A percentile compares a stretch with the other conserved stretches of the same genome.
Conservation (phyloP, 306 rosid species). For the Malus domestica region DNA sequence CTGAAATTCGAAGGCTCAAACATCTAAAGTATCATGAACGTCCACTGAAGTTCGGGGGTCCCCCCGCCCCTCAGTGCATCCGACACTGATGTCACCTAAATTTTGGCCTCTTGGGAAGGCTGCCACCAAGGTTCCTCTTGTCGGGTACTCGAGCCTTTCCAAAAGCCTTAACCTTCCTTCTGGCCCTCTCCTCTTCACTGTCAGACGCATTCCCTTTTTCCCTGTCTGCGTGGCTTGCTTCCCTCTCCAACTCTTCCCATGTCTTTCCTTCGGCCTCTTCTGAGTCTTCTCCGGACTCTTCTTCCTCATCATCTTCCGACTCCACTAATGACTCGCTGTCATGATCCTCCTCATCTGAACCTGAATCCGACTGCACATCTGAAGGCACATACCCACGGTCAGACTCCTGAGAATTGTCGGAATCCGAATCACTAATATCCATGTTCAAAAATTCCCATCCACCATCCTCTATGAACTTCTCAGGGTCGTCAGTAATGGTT, state of each 20-base stretch:
- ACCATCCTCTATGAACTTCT: constrained; percentile 34
- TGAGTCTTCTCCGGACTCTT: constrained; percentile 20
- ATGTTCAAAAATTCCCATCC: constrained; percentile 35
- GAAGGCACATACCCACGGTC: constrained; percentile 37
- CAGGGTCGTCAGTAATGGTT: constrained; percentile 30
- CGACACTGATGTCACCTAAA: constrained; percentile 12
- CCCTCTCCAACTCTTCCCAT: constrained; percentile 38
- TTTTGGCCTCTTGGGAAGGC: constrained; percentile 27
- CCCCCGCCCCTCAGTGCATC: too few species aligned
- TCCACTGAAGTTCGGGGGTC: too few species aligned
- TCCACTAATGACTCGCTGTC: constrained; percentile 33
- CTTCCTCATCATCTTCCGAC: constrained; percentile 28
- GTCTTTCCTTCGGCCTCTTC: constrained; percentile 35
- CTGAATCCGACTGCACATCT: constrained; percentile 31
- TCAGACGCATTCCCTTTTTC: constrained; percentile 30
- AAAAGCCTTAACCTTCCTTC: constrained; percentile 26
- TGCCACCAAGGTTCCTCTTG: constrained; percentile 18
- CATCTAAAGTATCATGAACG: too few species aligned
- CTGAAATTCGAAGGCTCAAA: too few species aligned
- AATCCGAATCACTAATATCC: constrained; percentile 36
- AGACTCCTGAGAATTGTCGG: constrained; percentile 30
- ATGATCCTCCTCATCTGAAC: constrained; percentile 24
- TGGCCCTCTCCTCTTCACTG: constrained; percentile 30
- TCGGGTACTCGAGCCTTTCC: constrained; percentile 27
- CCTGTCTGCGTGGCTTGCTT: constrained; percentile 33